Conservation (phyloP, 2,329 filamentous ascomycete species). For the Aspergillus sp. region DNA sequence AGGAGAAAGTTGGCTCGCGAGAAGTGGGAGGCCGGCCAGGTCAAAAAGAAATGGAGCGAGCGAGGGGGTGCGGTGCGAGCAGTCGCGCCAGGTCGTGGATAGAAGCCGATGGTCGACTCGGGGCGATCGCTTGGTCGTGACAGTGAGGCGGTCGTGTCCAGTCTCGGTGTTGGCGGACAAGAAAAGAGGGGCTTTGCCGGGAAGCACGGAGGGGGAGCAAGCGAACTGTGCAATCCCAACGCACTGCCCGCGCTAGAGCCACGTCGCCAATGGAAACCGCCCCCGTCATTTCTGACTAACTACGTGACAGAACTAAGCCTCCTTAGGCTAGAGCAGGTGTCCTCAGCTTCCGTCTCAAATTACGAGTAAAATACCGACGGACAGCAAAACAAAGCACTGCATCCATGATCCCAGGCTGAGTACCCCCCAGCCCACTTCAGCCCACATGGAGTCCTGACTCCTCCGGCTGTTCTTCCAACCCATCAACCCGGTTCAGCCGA, state of each 20-base stretch:
- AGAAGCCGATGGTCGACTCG: slow-evolving; percentile 26
- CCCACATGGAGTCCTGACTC: slow-evolving; percentile 32
- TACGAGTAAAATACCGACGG: slow-evolving; percentile 21
- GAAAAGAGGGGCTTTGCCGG: slow-evolving; percentile 25
- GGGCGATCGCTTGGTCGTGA: slow-evolving; percentile 31
- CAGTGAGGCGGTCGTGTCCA: slow-evolving; percentile 32
- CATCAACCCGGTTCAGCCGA: slow-evolving; percentile 37
- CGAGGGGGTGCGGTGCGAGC: slow-evolving; percentile 24
- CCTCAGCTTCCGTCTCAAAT: slow-evolving; percentile 16
- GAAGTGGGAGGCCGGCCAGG: slow-evolving; percentile 25
- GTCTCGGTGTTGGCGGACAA: slow-evolving; percentile 23
- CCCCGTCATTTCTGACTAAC: slow-evolving; percentile 27
- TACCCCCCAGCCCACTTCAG: slow-evolving; percentile 24
- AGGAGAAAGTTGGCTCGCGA: slow-evolving; percentile 25
- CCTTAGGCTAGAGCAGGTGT: slow-evolving; percentile 22
- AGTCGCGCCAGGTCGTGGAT: slow-evolving; percentile 28
- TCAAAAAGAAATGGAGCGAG: slow-evolving; percentile 26
- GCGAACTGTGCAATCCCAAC: slow-evolving; percentile 21
- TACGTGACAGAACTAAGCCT: slow-evolving; percentile 17
- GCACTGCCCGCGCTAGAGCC: slow-evolving; percentile 23
- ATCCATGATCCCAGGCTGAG: neutral
- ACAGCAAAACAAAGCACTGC: slow-evolving; percentile 24
- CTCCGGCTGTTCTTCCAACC: slow-evolving; percentile 25
- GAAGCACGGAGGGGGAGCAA: slow-evolving; percentile 27
- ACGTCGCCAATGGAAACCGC: slow-evolving; percentile 15